Conservation (phyloP, 352 stramenopile species). For the Blastocystis sp. region DNA sequence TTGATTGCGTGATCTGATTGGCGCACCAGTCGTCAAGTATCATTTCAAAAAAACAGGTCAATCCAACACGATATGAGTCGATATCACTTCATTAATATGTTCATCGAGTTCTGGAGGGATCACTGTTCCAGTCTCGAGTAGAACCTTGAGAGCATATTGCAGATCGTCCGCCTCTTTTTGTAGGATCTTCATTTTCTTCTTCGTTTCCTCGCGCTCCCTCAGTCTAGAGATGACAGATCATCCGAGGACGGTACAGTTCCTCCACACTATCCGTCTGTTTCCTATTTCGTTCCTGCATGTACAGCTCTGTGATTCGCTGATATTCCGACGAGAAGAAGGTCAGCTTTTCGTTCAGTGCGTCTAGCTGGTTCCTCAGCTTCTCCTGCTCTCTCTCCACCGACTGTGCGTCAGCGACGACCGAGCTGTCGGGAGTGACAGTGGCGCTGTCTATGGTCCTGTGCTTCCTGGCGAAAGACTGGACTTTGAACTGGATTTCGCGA, state of each 20-base stretch:
- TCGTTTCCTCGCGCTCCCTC: neutral
- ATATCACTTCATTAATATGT: neutral
- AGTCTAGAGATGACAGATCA: neutral
- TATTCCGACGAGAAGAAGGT: constrained; percentile 44
- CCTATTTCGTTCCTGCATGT: constrained; percentile 30
- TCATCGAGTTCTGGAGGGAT: constrained; percentile 19
- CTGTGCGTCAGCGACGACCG: neutral
- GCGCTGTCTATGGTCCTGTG: neutral
- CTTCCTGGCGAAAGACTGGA: constrained; percentile 36
- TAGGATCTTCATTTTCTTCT: neutral
- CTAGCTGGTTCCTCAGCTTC: neutral
- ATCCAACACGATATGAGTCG: neutral
- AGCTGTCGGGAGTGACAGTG: neutral
- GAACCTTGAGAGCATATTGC: neutral
- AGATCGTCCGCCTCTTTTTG: neutral
- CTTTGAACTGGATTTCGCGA: constrained; percentile 28
- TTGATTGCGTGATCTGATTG: neutral
- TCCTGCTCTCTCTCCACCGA: neutral
- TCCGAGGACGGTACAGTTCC: neutral
- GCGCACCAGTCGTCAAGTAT: neutral
- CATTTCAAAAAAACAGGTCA: constrained; percentile 21
- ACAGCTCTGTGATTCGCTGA: constrained; percentile 12
- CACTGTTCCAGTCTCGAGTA: constrained; percentile 31
- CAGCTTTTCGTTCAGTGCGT: constrained; percentile 34
- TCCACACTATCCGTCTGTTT: neutral